phyloP scores from a whole-genome alignment of 2,329 filamentous ascomycete species.

The Aspergillus persii region DNA sequence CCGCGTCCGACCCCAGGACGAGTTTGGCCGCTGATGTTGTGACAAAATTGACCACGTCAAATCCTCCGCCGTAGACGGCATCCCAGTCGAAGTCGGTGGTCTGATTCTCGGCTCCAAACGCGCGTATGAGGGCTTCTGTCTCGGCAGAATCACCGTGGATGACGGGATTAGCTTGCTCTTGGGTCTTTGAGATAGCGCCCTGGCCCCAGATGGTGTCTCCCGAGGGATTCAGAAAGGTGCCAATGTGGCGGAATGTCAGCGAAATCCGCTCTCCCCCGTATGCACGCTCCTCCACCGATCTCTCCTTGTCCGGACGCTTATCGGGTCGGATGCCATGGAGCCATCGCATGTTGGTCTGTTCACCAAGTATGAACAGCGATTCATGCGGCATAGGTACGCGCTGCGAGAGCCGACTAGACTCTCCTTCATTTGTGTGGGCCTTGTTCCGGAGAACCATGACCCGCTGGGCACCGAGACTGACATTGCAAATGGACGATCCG shows the following conservation, averaged over 20 bases:
- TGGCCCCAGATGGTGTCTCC: constrained; percentile 81
- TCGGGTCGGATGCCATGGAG: constrained; percentile 90
- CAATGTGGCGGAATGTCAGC: constrained; percentile 85
- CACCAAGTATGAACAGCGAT: constrained; percentile 79
- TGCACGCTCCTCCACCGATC: constrained; percentile 67
- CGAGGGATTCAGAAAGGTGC: constrained; percentile 72
- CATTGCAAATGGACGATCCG: constrained; percentile 82
- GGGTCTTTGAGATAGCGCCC: constrained; percentile 70
- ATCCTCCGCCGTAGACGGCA: constrained; percentile 71
- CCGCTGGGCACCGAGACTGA: constrained; percentile 87
- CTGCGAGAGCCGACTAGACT: constrained; percentile 56
- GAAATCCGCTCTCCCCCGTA: constrained; percentile 78
- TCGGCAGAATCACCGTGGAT: constrained; percentile 67
- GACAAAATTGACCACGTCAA: constrained; percentile 66
- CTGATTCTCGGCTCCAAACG: constrained; percentile 85
- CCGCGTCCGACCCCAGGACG: constrained; percentile 29
- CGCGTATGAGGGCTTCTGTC: constrained; percentile 64
- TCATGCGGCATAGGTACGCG: constrained; percentile 80
- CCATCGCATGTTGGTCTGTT: constrained; percentile 80
- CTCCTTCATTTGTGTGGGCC: constrained; percentile 28
- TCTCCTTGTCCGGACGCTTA: constrained; percentile 68
- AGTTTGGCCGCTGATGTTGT: constrained; percentile 34
- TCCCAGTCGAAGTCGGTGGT: constrained; percentile 70
- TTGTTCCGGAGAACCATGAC: constrained; percentile 85
- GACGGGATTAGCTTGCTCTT: constrained; percentile 59